phyloP scores from a whole-genome alignment of 305 asterid genomes.

The Fraxinus nigra region DNA sequence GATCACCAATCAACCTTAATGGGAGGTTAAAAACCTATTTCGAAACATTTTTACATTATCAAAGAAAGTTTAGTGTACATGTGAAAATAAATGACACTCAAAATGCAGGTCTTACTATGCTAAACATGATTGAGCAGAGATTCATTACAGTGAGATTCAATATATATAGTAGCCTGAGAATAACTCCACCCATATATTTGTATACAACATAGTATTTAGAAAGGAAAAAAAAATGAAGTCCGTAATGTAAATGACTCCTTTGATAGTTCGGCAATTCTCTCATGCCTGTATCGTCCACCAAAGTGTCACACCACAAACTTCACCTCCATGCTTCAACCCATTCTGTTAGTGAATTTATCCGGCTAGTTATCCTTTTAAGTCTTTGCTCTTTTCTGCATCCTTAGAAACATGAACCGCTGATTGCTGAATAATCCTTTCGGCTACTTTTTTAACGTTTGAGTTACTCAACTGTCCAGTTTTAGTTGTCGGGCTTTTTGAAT shows the following conservation, averaged over 20 bases:
- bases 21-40: too few relatives aligned
- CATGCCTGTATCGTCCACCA: background rate
- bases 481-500: background rate
- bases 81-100: background rate
- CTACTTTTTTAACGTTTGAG: constrained; percentile 21
- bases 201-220: background rate
- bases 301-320: constrained; percentile 5
- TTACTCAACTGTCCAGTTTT: constrained; percentile 28
- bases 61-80: background rate
- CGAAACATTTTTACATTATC: background rate
- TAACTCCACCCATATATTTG: background rate
- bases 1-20: background rate
- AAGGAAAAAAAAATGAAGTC: background rate
- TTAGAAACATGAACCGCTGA: constrained; percentile 18
- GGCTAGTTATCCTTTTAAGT: constrained; percentile 30
- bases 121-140: background rate
- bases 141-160: background rate
- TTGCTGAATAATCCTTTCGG: constrained; percentile 21
- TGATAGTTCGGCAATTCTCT: background rate
- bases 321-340: constrained; percentile 47
- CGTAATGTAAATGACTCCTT: background rate
- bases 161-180: too few relatives aligned
- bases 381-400: constrained; percentile 32
- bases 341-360: constrained; percentile 35
- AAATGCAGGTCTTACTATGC: background rate